phyloP scores from a whole-genome alignment of 1,284 basidiomycete species.

The Ustilago shanxiensis region DNA sequence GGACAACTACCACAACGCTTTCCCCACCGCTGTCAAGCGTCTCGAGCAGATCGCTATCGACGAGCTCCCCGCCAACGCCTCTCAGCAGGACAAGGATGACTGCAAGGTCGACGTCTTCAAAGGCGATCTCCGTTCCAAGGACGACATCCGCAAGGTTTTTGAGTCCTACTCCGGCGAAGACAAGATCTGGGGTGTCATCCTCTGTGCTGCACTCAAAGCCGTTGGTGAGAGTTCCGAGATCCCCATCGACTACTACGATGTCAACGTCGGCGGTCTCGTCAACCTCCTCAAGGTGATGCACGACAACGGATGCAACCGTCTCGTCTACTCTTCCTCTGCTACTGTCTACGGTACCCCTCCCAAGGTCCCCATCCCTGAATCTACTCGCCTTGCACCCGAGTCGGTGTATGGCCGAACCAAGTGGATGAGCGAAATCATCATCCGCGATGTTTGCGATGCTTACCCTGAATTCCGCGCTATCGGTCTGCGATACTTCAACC shows the following conservation, averaged over 20 bases:
- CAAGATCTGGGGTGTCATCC: slow-evolving; percentile 91
- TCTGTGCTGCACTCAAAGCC: slow-evolving; percentile 96
- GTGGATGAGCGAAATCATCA: slow-evolving; percentile 90
- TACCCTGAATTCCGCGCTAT: slow-evolving; percentile 83
- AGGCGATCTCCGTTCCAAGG: slow-evolving; percentile 64
- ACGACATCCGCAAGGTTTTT: slow-evolving; percentile 61
- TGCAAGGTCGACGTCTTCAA: slow-evolving; percentile 79
- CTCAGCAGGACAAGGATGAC: slow-evolving; percentile 77
- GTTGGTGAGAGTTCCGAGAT: slow-evolving; percentile 97
- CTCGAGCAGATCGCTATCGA: slow-evolving; percentile 83
- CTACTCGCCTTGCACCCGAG: slow-evolving; percentile 86
- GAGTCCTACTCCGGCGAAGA: slow-evolving; percentile 57
- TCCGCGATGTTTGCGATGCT: slow-evolving; percentile 88
- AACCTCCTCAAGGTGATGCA: slow-evolving; percentile 75
- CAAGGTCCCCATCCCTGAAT: slow-evolving; percentile 92
- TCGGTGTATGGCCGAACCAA: slow-evolving; percentile 97
- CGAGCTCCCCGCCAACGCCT: slow-evolving; percentile 76
- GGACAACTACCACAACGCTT: slow-evolving; percentile 83
- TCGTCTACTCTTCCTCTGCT: slow-evolving; percentile 98
- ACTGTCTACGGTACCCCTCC: slow-evolving; percentile 98
- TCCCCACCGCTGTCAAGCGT: slow-evolving; percentile 79
- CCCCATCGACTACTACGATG: slow-evolving; percentile 77
- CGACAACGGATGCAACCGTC: slow-evolving; percentile 82
- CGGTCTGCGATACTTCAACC: slow-evolving; percentile 95
- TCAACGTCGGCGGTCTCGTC: slow-evolving; percentile 67